Evolutionary conservation across 805 yeast genomes (phyloP).

Genomic region (Wickerhamiella bombiphila): DNA sequence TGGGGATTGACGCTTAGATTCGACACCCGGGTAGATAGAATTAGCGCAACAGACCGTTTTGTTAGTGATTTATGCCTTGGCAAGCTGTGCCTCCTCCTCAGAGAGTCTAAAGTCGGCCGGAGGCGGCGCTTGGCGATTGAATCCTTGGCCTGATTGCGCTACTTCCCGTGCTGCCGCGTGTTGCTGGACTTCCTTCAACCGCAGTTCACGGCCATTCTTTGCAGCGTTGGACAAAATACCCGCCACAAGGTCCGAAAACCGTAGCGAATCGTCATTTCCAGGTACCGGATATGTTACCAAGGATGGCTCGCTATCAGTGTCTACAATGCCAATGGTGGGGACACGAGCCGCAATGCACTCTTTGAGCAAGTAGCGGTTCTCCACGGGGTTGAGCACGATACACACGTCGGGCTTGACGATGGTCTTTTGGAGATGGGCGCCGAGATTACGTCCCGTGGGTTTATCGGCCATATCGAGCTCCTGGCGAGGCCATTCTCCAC

Average conservation of each 20-base stretch:
- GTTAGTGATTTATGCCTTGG: too few species aligned
- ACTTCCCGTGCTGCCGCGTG: conserved; percentile 21
- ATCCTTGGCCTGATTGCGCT: conserved; percentile 14
- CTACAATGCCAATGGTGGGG: conserved; percentile 88
- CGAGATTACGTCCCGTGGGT: conserved; percentile 46
- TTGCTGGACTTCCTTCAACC: conserved; percentile 29
- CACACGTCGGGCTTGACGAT: conserved; percentile 80
- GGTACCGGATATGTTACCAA: conserved; percentile 89
- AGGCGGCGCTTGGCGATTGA: conserved; percentile 2
- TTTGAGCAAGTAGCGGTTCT: conserved; percentile 60
- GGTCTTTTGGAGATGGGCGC: conserved; percentile 31
- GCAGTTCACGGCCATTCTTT: conserved; percentile 50
- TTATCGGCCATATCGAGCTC: conserved; percentile 65
- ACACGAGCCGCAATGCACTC: conserved; percentile 74
- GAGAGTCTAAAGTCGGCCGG: too few species aligned
- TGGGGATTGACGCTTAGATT: too few species aligned
- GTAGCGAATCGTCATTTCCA: conserved; percentile 81
- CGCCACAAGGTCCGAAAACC: conserved; percentile 63
- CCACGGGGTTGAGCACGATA: conserved; percentile 74
- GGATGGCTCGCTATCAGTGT: conserved; percentile 85
- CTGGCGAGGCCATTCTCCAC: conserved; percentile 38
- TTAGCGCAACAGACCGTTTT: too few species aligned
- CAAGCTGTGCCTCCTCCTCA: too few species aligned
- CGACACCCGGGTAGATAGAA: too few species aligned
- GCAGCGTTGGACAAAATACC: conserved; percentile 84